Percentiles rank a stretch among this genome's conserved stretches.
Conservation (phyloP, 345 rosid species). For the Aurinia saxatilis region DNA sequence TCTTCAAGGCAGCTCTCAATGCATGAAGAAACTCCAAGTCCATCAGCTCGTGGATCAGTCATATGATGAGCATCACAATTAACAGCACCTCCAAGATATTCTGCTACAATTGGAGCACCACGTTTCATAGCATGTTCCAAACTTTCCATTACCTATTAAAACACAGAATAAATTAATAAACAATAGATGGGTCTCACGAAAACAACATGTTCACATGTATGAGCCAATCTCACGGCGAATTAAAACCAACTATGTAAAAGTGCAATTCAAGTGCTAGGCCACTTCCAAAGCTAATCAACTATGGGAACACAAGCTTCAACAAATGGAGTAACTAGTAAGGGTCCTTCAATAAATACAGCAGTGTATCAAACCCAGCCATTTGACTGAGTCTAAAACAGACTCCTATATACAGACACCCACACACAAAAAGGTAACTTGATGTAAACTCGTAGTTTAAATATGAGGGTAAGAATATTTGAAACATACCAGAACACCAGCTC, state of each 20-base stretch:
- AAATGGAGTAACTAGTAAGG: not conserved
- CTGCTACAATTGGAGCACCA: constrained; percentile 94
- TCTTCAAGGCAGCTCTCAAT: constrained; percentile 92
- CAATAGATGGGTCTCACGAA: not conserved
- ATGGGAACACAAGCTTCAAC: not conserved
- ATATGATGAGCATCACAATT: constrained; percentile 98
- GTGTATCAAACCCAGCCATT: not conserved
- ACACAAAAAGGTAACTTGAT: no score
- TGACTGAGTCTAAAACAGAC: no score
- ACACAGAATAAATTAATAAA: not conserved
- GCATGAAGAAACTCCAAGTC: constrained; percentile 97
- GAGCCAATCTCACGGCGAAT: not conserved
- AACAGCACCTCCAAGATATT: constrained; percentile 96
- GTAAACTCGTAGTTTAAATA: not conserved
- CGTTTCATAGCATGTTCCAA: constrained; percentile 97
- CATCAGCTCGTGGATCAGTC: constrained; percentile 99
- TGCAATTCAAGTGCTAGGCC: not conserved
- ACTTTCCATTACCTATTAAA: constrained; percentile 85
- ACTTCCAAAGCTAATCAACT: not conserved
- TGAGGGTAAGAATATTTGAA: not conserved
- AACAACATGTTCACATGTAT: not conserved
- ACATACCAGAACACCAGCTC: constrained; percentile 94
- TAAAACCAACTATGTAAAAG: not conserved
- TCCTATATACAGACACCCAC: not conserved
- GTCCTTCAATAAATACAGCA: not conserved